These are phyloP conservation scores for Paramecium bursaria DNA, from an alignment of 73 alveolate genomes.

Conservation along the genomic window DNA sequence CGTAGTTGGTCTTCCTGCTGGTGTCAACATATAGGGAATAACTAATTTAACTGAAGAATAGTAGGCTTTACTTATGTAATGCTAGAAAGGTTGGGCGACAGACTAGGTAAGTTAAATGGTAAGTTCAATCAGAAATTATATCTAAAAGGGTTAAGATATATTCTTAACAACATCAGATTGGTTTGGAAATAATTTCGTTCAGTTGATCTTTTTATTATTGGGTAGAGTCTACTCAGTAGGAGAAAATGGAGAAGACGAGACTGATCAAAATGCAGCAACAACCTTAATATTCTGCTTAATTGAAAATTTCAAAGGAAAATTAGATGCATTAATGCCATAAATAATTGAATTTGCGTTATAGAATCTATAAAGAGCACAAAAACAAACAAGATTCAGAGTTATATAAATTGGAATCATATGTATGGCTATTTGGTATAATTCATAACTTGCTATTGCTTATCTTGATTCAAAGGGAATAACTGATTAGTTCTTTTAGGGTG, in stretches of 20 bases:
- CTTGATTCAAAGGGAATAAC: slow-evolving; percentile 62
- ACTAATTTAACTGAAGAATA: slow-evolving; percentile 60
- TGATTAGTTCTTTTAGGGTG: slow-evolving; percentile 57
- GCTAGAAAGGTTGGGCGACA: slow-evolving; percentile 75
- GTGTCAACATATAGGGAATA: slow-evolving; percentile 51
- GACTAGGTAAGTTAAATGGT: slow-evolving; percentile 75
- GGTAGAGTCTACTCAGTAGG: slow-evolving; percentile 55
- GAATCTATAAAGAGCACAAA: slow-evolving; percentile 58
- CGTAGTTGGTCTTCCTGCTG: slow-evolving; percentile 71
- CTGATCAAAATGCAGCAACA: slow-evolving; percentile 65
- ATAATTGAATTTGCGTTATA: slow-evolving; percentile 52
- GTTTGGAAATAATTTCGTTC: slow-evolving; percentile 56
- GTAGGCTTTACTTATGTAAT: slow-evolving; percentile 41
- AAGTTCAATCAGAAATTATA: slow-evolving; percentile 77
- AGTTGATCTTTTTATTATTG: slow-evolving; percentile 57
- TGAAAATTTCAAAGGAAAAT: slow-evolving; percentile 70
- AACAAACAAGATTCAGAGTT: slow-evolving; percentile 67
- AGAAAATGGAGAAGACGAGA: slow-evolving; percentile 69
- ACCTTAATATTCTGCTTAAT: slow-evolving; percentile 72
- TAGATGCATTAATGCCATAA: slow-evolving; percentile 73
- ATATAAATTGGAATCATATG: slow-evolving; percentile 73
- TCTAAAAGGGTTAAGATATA: slow-evolving; percentile 74
- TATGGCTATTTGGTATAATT: slow-evolving; percentile 80
- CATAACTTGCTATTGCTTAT: slow-evolving; percentile 56
- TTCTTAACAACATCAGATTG: slow-evolving; percentile 73